Base-by-base conservation (phyloP, 768 basidiomycete genomes). In the Trametes cingulata region DNA sequence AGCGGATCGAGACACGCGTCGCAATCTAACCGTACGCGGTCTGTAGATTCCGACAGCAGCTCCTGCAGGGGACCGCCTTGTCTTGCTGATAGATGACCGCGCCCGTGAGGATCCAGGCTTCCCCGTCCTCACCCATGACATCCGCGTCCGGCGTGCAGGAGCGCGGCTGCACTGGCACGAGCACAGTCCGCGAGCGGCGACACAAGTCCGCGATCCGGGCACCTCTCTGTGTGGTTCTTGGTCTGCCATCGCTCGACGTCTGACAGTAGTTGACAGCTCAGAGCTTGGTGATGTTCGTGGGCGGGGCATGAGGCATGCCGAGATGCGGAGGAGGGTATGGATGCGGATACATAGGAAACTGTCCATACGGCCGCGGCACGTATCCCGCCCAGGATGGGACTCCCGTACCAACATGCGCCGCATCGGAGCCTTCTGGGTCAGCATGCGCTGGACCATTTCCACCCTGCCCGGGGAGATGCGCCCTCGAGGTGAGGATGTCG, bases 401-500 rank as follows among this genome's bases (percentile, higher is more conserved):
- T 14, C 52, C 57, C 37, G 25, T 19, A 17, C 58, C 61, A 6
- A 56, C 42, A 1, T 58, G 45, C 2, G 56, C 25, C 3, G 39
- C 41, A 9, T 56, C 57, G 9, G 17, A 2, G 12, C 36, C 46
- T 19, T 43, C 58, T 17, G 50, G 19, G 15, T 57, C 54, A 3
- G 39, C 48, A 20, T 24, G 46, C n/a, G 39, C 52, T 17, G 52
- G 29, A 15, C 29, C 50, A 29, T 17, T 29, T 3, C 41, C 33
- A 6, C 37, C 51, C 13, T 45, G 56, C 10, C 36, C 51, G 13
- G 61, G 25, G 5, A 51, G 37, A 45, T 56, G 47, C 19, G 58
- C 36, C 35, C 58, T 58, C 4, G 60, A 47, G 22, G 65, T 64
- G 49, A 67, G 60, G 12, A 64, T 56, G 47, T 67, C 66, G 52